A percentile compares a stretch with the other conserved stretches of the same genome.
Evolutionary conservation across 495 filamentous ascomycete species (phyloP).

Genomic region (Penicillium macrosclerotiorum): DNA sequence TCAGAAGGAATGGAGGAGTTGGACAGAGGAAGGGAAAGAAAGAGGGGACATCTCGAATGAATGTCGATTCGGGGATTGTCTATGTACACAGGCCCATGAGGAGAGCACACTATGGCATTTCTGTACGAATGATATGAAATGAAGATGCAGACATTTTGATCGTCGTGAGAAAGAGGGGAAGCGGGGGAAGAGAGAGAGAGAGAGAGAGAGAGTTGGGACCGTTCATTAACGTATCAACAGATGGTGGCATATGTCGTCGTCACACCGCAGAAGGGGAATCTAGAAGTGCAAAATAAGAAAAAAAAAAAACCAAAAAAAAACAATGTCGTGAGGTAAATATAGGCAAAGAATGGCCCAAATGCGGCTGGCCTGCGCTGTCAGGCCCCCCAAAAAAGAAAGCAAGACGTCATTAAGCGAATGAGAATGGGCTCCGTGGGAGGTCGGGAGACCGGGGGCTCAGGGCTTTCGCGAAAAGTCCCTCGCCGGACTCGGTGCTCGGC

Average conservation of each 20-base stretch:
- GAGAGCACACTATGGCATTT: conserved; percentile 10
- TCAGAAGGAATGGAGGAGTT: no score
- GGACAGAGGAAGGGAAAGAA: not conserved
- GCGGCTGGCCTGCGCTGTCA: no score
- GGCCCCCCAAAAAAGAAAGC: no score
- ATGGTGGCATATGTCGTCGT: conserved; percentile 12
- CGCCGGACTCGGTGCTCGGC: conserved; percentile 52
- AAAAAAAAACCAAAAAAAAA: no score
- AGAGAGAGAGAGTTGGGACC: not conserved
- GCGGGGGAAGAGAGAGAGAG: not conserved
- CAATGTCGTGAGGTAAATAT: no score
- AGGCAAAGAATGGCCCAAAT: no score
- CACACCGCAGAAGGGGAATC: conserved; percentile 32
- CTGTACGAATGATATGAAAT: conserved; percentile 21
- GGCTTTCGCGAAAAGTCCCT: conserved; percentile 76
- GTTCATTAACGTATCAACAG: not conserved
- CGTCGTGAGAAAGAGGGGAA: not conserved
- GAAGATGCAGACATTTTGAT: conserved; percentile 1
- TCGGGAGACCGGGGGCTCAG: conserved; percentile 79
- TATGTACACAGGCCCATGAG: conserved; percentile 22
- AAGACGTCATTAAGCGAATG: conserved; percentile 42
- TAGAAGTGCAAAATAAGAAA: conserved; percentile 1
- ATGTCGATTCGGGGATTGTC: conserved; percentile 8
- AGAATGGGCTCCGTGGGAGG: conserved; percentile 72
- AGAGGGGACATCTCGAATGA: not conserved